A percentile compares a stretch with the other conserved stretches of the same genome.
Conservation (phyloP, 2,329 filamentous ascomycete genomes). For the Botrytis sinoallii region DNA sequence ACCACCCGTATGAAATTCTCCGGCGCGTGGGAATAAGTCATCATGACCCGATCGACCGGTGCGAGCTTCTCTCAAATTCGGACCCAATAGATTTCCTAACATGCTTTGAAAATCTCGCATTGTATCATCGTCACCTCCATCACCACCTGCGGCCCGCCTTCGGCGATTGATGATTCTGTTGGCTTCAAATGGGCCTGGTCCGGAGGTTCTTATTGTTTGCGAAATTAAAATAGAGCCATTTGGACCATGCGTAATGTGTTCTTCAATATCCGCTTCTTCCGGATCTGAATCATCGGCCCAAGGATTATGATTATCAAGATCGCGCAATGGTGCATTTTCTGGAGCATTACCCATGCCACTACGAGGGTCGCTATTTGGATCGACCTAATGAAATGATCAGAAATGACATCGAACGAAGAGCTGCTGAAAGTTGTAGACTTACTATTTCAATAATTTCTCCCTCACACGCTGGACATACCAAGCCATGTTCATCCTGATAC, state of each 20-base stretch:
- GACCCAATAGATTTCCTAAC: slow-evolving; percentile 45
- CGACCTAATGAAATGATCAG: slow-evolving; percentile 46
- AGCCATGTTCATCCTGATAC: slow-evolving; percentile 66
- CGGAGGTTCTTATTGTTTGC: slow-evolving; percentile 31
- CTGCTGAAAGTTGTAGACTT: slow-evolving; percentile 40
- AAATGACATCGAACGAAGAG: not conserved
- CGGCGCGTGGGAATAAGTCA: slow-evolving; percentile 30
- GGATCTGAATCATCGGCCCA: slow-evolving; percentile 50
- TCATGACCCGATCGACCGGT: slow-evolving; percentile 36
- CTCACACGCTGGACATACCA: slow-evolving; percentile 74
- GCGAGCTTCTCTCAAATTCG: slow-evolving; percentile 31
- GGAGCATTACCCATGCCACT: slow-evolving; percentile 35
- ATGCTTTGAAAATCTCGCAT: slow-evolving; percentile 44
- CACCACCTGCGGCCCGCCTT: slow-evolving; percentile 12
- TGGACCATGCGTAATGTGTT: slow-evolving; percentile 39
- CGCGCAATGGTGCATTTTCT: slow-evolving; percentile 22
- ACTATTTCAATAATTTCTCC: slow-evolving; percentile 86
- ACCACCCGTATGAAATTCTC: slow-evolving; percentile 26
- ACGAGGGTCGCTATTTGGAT: slow-evolving; percentile 61
- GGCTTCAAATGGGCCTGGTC: not conserved
- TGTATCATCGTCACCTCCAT: slow-evolving; percentile 28
- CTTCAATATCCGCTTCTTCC: slow-evolving; percentile 57
- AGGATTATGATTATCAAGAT: slow-evolving; percentile 32
- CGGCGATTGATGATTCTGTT: not conserved
- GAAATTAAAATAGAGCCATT: slow-evolving; percentile 33